A percentile compares a stretch with the other conserved stretches of the same genome.
phyloP scores from a whole-genome alignment of 768 basidiomycete species.

The Leccinum aurantiacum region DNA sequence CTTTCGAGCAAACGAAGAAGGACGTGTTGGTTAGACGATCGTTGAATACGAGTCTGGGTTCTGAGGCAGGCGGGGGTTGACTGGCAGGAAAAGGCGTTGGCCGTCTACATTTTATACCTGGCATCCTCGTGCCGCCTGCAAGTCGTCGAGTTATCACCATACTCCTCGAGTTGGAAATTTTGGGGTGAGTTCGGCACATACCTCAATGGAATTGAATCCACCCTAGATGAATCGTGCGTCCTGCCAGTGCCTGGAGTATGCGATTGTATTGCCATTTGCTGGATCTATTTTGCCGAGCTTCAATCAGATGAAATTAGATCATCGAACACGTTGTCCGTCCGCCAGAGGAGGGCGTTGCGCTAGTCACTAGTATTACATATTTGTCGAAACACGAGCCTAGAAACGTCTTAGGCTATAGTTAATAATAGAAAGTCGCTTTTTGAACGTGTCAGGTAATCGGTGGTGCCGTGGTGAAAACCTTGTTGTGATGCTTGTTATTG shows the following conservation, averaged over 20 bases:
- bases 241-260: background rate
- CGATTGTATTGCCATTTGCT: constrained; percentile 1
- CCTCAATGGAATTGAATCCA: background rate
- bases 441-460: background rate
- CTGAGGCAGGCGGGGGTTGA: background rate
- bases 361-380: background rate
- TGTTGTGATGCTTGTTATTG: background rate
- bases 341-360: background rate
- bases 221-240: constrained; percentile 5
- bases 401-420: background rate
- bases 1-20: background rate
- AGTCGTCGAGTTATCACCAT: background rate
- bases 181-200: background rate
- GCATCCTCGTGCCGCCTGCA: background rate
- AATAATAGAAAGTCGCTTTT: background rate
- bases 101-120: constrained; percentile 18
- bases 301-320: constrained; percentile 1
- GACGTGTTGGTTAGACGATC: background rate
- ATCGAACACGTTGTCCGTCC: constrained; percentile 13
- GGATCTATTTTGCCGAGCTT: background rate
- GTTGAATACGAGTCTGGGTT: background rate
- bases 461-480: background rate
- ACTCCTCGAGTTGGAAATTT: constrained; percentile 1
- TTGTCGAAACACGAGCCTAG: background rate
- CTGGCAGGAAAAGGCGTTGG: background rate